These are phyloP conservation scores for Fraxinus latifolia DNA, from an alignment of 305 asterid genomes.

Conservation along the genomic window DNA sequence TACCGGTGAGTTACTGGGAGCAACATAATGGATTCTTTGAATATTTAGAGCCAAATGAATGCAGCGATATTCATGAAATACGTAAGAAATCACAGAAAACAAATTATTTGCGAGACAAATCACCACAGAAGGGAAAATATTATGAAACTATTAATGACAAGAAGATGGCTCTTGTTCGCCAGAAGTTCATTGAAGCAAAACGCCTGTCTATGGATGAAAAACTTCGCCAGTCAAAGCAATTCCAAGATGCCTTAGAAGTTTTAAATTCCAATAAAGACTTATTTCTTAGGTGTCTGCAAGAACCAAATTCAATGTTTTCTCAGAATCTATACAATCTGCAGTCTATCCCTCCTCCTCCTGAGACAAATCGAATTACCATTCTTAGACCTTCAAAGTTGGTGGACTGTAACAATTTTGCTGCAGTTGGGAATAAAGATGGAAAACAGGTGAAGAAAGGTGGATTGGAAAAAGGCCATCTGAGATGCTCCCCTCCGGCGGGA, in stretches of 20 bases:
- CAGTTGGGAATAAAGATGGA: slow-evolving; percentile 31
- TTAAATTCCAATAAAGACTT: slow-evolving; percentile 49
- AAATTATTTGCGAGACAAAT: slow-evolving; percentile 30
- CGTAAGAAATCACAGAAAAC: slow-evolving; percentile 33
- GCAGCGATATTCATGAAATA: slow-evolving; percentile 61
- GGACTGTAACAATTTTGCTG: slow-evolving; percentile 30
- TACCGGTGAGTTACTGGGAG: slow-evolving; percentile 60
- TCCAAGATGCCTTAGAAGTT: slow-evolving; percentile 53
- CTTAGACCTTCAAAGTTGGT: slow-evolving; percentile 47
- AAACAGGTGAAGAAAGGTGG: slow-evolving; percentile 28
- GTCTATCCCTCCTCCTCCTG: slow-evolving; percentile 39
- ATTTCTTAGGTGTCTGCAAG: slow-evolving; percentile 49
- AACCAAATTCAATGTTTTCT: slow-evolving; percentile 47
- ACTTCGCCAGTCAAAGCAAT: slow-evolving; percentile 45
- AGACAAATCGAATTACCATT: slow-evolving; percentile 48
- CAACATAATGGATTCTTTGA: slow-evolving; percentile 55
- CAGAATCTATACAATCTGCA: slow-evolving; percentile 33
- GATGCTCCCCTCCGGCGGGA: slow-evolving; percentile 41
- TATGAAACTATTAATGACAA: slow-evolving; percentile 35
- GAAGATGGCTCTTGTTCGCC: slow-evolving; percentile 51
- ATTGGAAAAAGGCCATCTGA: slow-evolving; percentile 39
- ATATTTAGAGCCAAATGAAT: slow-evolving; percentile 47
- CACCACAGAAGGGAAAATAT: slow-evolving; percentile 37
- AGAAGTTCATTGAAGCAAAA: slow-evolving; percentile 57
- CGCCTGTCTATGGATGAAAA: slow-evolving; percentile 48